phyloP scores from a whole-genome alignment of 1,284 basidiomycete species.

The Gymnopus androsaceus region DNA sequence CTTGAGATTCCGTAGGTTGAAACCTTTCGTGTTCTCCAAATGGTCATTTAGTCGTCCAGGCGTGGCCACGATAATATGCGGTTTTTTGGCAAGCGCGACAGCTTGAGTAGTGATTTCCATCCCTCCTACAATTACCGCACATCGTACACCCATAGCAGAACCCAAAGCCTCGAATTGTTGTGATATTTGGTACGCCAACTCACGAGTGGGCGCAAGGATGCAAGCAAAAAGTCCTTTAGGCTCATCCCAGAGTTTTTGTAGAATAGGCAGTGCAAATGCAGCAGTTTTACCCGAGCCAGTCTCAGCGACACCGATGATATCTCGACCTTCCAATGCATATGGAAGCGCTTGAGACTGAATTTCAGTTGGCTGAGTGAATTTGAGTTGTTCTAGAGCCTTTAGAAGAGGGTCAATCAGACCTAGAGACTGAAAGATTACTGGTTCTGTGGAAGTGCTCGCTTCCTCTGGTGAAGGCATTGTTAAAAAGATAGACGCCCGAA shows the following conservation, averaged over 20 bases:
- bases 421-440: slow-evolving; percentile 64
- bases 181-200: slow-evolving; percentile 98
- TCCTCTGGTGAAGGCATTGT: slow-evolving; percentile 59
- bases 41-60: slow-evolving; percentile 96
- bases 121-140: slow-evolving; percentile 92
- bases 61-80: slow-evolving; percentile 96
- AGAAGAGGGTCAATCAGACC: slow-evolving; percentile 91
- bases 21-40: slow-evolving; percentile 97
- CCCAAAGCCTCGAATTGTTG: slow-evolving; percentile 95
- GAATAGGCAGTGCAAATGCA: slow-evolving; percentile 93
- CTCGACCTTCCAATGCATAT: slow-evolving; percentile 85
- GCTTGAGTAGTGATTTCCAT: slow-evolving; percentile 94
- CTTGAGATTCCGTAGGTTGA: slow-evolving; percentile 84
- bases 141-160: slow-evolving; percentile 90
- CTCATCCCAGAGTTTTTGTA: slow-evolving; percentile 96
- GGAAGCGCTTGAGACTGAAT: slow-evolving; percentile 93
- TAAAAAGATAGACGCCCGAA: background rate
- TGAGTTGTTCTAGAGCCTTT: slow-evolving; percentile 80
- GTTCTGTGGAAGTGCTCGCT: slow-evolving; percentile 53
- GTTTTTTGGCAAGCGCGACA: slow-evolving; percentile 90
- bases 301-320: slow-evolving; percentile 97
- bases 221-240: slow-evolving; percentile 94
- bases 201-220: slow-evolving; percentile 93
- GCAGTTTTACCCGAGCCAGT: slow-evolving; percentile 99
- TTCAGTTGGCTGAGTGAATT: slow-evolving; percentile 87